These are phyloP conservation scores for Botrytis hyacinthi DNA, from an alignment of 2,329 filamentous ascomycete species.

Conservation along the genomic window DNA sequence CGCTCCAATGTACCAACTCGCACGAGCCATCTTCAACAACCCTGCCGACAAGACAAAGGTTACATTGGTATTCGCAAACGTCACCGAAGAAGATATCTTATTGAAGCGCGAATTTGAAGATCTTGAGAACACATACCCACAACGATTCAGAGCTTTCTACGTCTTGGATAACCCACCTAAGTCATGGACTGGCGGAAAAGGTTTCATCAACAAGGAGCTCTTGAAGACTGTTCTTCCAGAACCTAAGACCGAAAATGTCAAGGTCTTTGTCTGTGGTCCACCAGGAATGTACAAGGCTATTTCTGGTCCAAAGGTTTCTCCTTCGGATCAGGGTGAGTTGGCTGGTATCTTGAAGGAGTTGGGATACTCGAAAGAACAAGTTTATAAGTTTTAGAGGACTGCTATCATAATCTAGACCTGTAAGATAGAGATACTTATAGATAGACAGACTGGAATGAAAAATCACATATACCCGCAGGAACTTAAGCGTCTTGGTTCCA, in stretches of 20 bases:
- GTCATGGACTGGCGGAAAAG: conserved; percentile 73
- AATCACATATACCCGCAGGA: neutral
- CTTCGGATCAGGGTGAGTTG: conserved; percentile 91
- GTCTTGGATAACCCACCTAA: conserved; percentile 81
- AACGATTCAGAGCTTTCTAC: conserved; percentile 94
- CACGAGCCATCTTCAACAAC: conserved; percentile 91
- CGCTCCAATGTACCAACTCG: conserved; percentile 96
- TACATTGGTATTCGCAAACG: conserved; percentile 89
- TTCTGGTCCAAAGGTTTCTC: conserved; percentile 84
- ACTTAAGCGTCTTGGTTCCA: neutral
- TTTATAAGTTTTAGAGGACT: conserved; percentile 81
- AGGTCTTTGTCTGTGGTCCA: conserved; percentile 94
- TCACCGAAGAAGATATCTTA: conserved; percentile 86
- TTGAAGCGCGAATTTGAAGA: conserved; percentile 80
- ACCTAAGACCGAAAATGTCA: conserved; percentile 87
- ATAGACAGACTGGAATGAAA: neutral
- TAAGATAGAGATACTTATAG: conserved; percentile 20
- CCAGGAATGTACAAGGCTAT: conserved; percentile 92
- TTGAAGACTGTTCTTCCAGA: conserved; percentile 93
- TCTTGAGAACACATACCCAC: conserved; percentile 92
- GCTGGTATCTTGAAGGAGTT: conserved; percentile 75
- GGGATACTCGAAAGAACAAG: conserved; percentile 82
- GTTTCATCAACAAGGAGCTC: conserved; percentile 84
- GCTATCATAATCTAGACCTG: neutral
- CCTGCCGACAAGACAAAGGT: conserved; percentile 97